Evolutionary conservation across 139 green algal genomes (phyloP).

Genomic region (Chlamydomonas sp.): DNA sequence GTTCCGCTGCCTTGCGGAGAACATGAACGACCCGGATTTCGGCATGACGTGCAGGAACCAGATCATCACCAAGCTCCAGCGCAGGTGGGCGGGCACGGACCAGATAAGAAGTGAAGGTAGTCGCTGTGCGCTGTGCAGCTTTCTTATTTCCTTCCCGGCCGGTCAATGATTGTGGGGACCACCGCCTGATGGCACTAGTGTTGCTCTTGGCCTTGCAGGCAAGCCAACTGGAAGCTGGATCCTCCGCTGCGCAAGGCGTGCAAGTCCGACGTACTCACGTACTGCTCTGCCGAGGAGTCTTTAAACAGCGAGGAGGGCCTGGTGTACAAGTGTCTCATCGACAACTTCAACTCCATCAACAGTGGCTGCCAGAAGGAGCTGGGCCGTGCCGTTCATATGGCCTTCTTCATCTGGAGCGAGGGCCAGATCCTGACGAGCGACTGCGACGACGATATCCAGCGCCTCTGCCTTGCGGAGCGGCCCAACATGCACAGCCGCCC

Average conservation of each 20-base stretch:
- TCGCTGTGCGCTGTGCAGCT: too few species aligned
- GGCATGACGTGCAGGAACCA: constrained; percentile 64
- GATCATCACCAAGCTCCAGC: constrained; percentile 70
- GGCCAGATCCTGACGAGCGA: constrained; percentile 65
- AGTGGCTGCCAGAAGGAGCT: constrained; percentile 77
- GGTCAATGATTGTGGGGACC: neutral
- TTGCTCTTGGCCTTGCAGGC: constrained; percentile 24
- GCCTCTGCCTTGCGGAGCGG: constrained; percentile 57
- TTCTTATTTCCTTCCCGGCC: too few species aligned
- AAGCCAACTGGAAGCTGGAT: constrained; percentile 82
- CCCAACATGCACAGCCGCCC: constrained; percentile 63
- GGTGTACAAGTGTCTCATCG: constrained; percentile 81
- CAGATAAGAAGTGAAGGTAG: neutral
- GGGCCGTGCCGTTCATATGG: constrained; percentile 82
- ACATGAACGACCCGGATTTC: constrained; percentile 81
- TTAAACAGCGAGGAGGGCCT: constrained; percentile 48
- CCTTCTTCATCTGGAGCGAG: constrained; percentile 82
- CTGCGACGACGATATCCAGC: constrained; percentile 79
- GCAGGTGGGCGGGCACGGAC: constrained; percentile 39
- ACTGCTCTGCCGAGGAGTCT: constrained; percentile 68
- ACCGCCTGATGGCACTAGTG: neutral
- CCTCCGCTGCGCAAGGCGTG: constrained; percentile 72
- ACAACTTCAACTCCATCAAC: constrained; percentile 54
- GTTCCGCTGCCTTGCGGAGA: constrained; percentile 81
- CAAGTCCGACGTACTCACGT: constrained; percentile 56